These are phyloP conservation scores for Eucalyptus camaldulensis DNA, from an alignment of 345 rosid species.

Conservation along the genomic window DNA sequence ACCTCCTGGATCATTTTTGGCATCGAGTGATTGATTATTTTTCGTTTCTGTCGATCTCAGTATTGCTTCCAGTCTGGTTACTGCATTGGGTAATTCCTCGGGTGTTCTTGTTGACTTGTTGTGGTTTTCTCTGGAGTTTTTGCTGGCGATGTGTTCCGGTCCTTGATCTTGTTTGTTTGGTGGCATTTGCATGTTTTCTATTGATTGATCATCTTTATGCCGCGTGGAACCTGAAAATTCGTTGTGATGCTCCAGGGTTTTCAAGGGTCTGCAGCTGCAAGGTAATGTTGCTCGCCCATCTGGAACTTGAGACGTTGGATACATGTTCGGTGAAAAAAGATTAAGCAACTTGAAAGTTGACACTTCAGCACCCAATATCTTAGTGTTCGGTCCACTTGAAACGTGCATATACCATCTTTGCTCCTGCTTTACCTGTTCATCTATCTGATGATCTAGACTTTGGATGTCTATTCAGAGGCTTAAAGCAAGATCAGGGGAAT, in stretches of 20 bases:
- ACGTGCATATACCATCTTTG: not conserved
- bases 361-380: not conserved
- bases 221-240: not conserved
- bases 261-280: constrained; percentile 16
- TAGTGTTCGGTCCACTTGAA: not conserved
- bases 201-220: not conserved
- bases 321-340: not conserved
- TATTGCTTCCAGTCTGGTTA: not conserved
- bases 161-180: not conserved
- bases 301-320: not conserved
- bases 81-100: not conserved
- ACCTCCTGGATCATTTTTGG: not conserved
- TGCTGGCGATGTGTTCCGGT: not conserved
- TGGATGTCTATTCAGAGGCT: constrained; percentile 8
- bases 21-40: not conserved
- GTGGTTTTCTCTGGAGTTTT: not conserved
- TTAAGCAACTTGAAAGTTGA: not conserved
- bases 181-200: not conserved
- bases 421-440: not conserved
- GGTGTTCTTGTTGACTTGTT: not conserved
- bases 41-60: not conserved
- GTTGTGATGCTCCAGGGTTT: constrained; percentile 13
- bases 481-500: constrained; percentile 6
- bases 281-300: constrained; percentile 9
- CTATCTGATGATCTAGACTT: not conserved